Percentiles rank a stretch among this genome's conserved stretches.
Conservation (phyloP, 2,329 filamentous ascomycete species). For the Sporothrix mexicana region DNA sequence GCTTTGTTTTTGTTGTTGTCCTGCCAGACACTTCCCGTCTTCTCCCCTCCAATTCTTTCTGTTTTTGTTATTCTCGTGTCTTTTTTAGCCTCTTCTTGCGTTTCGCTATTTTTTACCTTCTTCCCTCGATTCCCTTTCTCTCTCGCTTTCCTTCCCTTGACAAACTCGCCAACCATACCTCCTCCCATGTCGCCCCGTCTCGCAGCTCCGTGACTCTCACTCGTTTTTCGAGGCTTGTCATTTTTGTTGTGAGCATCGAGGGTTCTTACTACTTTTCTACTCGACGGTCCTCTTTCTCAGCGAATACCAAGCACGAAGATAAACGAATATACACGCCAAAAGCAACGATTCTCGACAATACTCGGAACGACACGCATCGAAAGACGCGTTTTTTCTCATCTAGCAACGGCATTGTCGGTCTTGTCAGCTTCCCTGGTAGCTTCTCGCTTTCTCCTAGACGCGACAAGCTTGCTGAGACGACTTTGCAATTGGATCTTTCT, state of each 20-base stretch:
- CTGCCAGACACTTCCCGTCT: slow-evolving; percentile 23
- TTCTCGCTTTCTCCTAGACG: slow-evolving; percentile 7
- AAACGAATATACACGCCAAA: neutral
- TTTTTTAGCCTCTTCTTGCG: neutral
- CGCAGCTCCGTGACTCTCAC: slow-evolving; percentile 18
- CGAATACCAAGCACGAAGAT: slow-evolving; percentile 6
- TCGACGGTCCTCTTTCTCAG: neutral
- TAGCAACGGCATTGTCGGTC: neutral
- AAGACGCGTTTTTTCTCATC: slow-evolving; percentile 12
- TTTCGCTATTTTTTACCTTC: slow-evolving; percentile 25
- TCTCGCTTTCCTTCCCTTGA: neutral
- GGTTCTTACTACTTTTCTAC: neutral
- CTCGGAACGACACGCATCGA: neutral
- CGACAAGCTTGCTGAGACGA: neutral
- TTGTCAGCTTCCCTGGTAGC: neutral
- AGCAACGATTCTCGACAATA: neutral
- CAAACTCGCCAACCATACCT: neutral
- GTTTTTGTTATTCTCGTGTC: slow-evolving; percentile 28
- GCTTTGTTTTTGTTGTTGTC: slow-evolving; percentile 29
- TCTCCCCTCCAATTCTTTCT: slow-evolving; percentile 8
- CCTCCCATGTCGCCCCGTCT: slow-evolving; percentile 25
- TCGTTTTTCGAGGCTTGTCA: slow-evolving; percentile 23
- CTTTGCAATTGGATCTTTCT: neutral
- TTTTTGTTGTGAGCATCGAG: slow-evolving; percentile 10
- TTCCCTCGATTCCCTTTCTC: neutral